These are phyloP conservation scores for Brassica juncea DNA, from an alignment of 345 rosid species.

Conservation along the genomic window DNA sequence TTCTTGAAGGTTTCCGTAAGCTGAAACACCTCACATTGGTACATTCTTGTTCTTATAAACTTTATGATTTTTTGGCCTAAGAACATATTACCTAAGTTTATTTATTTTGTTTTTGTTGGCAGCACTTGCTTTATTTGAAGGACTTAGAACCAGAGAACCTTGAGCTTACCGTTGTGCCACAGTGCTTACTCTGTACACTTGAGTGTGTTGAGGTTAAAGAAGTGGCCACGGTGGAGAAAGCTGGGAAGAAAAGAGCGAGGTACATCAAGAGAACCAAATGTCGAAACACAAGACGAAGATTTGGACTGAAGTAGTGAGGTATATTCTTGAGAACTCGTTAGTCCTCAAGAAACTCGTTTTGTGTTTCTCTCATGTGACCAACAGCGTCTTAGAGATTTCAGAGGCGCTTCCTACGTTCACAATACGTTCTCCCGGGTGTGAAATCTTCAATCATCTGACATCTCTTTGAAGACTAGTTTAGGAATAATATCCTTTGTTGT, in stretches of 20 bases:
- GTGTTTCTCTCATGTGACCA: not conserved
- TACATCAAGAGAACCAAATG: not conserved
- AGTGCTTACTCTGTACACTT: not conserved
- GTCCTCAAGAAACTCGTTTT: slow-evolving; percentile 17
- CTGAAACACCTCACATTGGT: slow-evolving; percentile 18
- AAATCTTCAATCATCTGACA: not conserved
- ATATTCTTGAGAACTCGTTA: not conserved
- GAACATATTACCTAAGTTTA: not conserved
- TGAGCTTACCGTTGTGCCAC: slow-evolving; percentile 13
- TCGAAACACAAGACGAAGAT: not conserved
- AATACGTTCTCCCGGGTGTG: not conserved
- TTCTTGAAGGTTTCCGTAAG: slow-evolving; percentile 13
- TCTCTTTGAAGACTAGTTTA: not conserved
- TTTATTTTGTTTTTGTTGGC: not conserved
- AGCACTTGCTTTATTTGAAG: not conserved
- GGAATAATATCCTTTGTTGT: not conserved
- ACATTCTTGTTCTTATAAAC: not conserved
- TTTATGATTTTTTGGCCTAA: not conserved
- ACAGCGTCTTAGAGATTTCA: not conserved
- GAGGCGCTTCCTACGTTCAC: not conserved
- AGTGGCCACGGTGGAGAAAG: not conserved
- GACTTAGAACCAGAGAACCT: not conserved
- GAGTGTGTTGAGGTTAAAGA: slow-evolving; percentile 7
- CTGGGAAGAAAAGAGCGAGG: not conserved
- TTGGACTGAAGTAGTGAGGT: slow-evolving; percentile 9